phyloP scores from a whole-genome alignment of 306 rosid genomes.

The Hippophae tibetana region DNA sequence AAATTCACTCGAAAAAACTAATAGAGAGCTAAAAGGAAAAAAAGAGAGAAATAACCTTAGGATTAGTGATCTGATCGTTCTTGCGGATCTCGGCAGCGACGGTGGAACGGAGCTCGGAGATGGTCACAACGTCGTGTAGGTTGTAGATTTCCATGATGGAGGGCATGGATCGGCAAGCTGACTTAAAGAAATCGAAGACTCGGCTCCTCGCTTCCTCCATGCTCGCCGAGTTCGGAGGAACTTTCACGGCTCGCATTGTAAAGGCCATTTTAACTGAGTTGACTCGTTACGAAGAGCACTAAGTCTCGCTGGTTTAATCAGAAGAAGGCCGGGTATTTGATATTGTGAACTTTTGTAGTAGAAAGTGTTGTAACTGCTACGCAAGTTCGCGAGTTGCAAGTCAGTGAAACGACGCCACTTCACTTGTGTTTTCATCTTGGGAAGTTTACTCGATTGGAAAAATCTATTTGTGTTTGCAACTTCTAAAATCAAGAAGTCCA shows the following conservation, averaged over 20 bases:
- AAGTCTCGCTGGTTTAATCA: background rate
- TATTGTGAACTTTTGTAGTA: background rate
- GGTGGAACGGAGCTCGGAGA: constrained; percentile 73
- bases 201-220: constrained; percentile 71
- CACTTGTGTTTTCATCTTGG: too few species aligned
- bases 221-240: constrained; percentile 70
- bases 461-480: too few species aligned
- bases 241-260: constrained; percentile 47
- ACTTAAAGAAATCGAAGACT: constrained; percentile 72
- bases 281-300: constrained; percentile 9
- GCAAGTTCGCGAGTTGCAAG: too few species aligned
- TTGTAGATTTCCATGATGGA: constrained; percentile 73
- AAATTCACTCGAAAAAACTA: background rate
- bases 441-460: too few species aligned
- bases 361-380: too few species aligned
- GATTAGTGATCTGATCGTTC: constrained; percentile 49
- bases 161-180: constrained; percentile 75
- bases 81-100: constrained; percentile 79
- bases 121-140: constrained; percentile 45
- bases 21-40: background rate
- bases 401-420: too few species aligned
- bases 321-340: background rate
- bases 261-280: constrained; percentile 39
- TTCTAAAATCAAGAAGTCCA: too few species aligned
- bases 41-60: constrained; percentile 42